Conservation (phyloP, 768 basidiomycete genomes). For the Amanita polypyramis region DNA sequence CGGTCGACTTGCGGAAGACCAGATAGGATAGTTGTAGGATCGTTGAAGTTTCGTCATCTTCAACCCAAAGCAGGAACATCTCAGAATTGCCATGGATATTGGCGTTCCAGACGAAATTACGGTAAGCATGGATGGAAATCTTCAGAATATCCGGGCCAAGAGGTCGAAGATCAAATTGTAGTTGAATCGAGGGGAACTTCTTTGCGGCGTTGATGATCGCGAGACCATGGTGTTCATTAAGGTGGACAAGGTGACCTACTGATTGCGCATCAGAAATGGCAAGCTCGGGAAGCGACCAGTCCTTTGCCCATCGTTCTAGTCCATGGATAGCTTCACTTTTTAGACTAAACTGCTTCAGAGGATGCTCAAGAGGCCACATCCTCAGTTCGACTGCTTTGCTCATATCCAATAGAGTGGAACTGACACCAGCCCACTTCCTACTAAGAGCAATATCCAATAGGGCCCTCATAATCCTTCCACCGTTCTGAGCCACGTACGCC, state of each 20-base stretch:
- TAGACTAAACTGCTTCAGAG: slow-evolving; percentile 72
- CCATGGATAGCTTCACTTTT: slow-evolving; percentile 71
- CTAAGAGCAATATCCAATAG: slow-evolving; percentile 91
- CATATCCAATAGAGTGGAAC: slow-evolving; percentile 73
- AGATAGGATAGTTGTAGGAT: slow-evolving; percentile 78
- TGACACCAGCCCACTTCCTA: slow-evolving; percentile 80
- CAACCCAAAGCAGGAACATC: slow-evolving; percentile 95
- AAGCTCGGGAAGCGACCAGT: slow-evolving; percentile 66
- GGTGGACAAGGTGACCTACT: slow-evolving; percentile 70
- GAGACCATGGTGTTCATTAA: slow-evolving; percentile 78
- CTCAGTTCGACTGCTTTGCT: slow-evolving; percentile 91
- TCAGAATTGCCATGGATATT: slow-evolving; percentile 68
- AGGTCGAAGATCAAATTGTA: slow-evolving; percentile 67
- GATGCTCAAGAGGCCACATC: slow-evolving; percentile 93
- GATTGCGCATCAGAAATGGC: slow-evolving; percentile 53
- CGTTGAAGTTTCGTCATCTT: slow-evolving; percentile 69
- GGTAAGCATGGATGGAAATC: slow-evolving; percentile 51
- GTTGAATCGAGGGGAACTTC: slow-evolving; percentile 68
- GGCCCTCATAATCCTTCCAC: slow-evolving; percentile 88
- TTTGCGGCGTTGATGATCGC: slow-evolving; percentile 72
- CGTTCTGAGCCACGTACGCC: slow-evolving; percentile 91
- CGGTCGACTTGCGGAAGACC: slow-evolving; percentile 57
- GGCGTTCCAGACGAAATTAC: slow-evolving; percentile 71
- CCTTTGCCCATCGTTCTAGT: slow-evolving; percentile 72
- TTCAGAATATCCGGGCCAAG: slow-evolving; percentile 78